A percentile compares a stretch with the other conserved stretches of the same genome.
These are phyloP conservation scores for Pythium rishiriense DNA, from an alignment of 352 stramenopile species.

Conservation along the genomic window DNA sequence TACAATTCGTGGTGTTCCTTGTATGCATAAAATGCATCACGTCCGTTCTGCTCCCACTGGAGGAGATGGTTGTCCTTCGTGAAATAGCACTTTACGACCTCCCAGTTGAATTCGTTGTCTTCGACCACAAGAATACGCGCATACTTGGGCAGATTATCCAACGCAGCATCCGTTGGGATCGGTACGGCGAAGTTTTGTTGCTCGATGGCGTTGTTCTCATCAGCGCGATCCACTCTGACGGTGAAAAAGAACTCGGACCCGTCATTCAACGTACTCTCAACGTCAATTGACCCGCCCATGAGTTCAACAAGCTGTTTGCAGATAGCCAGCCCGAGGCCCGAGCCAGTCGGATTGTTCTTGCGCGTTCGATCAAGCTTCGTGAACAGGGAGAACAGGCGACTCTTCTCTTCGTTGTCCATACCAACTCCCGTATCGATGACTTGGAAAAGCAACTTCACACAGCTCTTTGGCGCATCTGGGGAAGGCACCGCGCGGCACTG, in stretches of 20 bases:
- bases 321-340: conserved; percentile 82
- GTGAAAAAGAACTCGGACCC: conserved; percentile 88
- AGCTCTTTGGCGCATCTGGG: conserved; percentile 55
- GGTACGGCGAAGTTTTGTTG: conserved; percentile 46
- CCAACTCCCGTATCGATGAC: conserved; percentile 84
- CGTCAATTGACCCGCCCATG: conserved; percentile 87
- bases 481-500: conserved; percentile 69
- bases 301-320: conserved; percentile 88
- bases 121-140: conserved; percentile 82
- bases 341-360: conserved; percentile 88
- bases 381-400: conserved; percentile 78
- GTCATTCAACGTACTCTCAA: conserved; percentile 77
- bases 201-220: conserved; percentile 47
- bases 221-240: conserved; percentile 57
- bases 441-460: conserved; percentile 81
- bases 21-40: conserved; percentile 69
- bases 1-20: conserved; percentile 75
- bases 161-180: conserved; percentile 27
- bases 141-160: conserved; percentile 55
- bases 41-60: conserved; percentile 81
- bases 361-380: conserved; percentile 78
- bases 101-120: conserved; percentile 91
- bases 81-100: conserved; percentile 88
- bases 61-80: conserved; percentile 78
- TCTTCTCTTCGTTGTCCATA: conserved; percentile 84